Base-by-base conservation (phyloP, 192 early-diverging fungal genomes). In the Mortierella antarctica region DNA sequence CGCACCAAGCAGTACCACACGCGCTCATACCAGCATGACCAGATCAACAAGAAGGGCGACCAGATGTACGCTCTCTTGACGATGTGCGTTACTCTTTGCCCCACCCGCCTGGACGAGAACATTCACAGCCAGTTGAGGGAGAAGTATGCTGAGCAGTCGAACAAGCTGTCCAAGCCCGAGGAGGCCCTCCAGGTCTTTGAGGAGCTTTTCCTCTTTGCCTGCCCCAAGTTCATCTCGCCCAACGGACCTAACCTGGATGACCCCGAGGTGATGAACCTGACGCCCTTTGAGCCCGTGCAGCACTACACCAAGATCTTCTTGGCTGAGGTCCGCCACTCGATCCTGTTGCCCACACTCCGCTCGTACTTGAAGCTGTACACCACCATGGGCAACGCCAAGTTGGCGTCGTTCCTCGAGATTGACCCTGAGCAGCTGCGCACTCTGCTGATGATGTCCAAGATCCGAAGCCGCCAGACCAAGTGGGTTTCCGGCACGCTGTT, bases 301-400 rank as follows among this genome's bases (percentile, higher is more conserved):
- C 93, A 93, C 81, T 96, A 98, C 86, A 88, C 91, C 73, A 93
- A 91, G 84, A 88, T 95, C 62, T 99, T 99, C 71, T 70, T 96
- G 70, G 80, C 86, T 41, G 96, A 99, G 71, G 95, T 96, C 15
- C 83, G 88, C n/a, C 87, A 94, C 80, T 96, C 97, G 83, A 88
- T 94, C 31, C 82, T 93, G 42, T 88, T 97, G 39, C 93, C 96
- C 51, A 96, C 94, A 18, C 86, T 99, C 61, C 86, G 97, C 13
- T 97, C 96, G 40, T 98, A 95, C 92, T 86, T 99, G 58, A 97
- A 96, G 88, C 87, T 99, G 56, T 99, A 99, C 88, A 96, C 95
- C 4, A 94, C 95, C 45, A 92, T 99, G 90, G 91, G 89, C 14
- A 89, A 96, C 48, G 92, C 93, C 63, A 96, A 97, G 73, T 85